Evolutionary conservation across 352 stramenopile species (phyloP).

Genomic region (Phytophthora tubulina): DNA sequence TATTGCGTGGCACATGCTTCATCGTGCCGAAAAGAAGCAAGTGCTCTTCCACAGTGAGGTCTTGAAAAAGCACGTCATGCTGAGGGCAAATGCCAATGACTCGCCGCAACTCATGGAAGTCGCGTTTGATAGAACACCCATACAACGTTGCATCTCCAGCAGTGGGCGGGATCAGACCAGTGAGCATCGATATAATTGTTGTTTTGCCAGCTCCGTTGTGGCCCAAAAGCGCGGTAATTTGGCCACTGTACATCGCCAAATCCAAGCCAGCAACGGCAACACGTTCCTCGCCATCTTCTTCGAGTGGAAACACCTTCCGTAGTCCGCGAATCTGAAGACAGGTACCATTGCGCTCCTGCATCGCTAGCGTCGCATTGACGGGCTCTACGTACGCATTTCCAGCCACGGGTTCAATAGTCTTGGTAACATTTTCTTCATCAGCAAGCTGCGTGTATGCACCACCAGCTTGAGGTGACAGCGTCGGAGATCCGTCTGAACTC

Average conservation of each 20-base stretch:
- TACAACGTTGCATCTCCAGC: conserved; percentile 76
- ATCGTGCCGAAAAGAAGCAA: conserved; percentile 93
- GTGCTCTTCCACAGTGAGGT: conserved; percentile 96
- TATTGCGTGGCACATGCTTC: conserved; percentile 80
- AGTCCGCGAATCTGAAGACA: conserved; percentile 58
- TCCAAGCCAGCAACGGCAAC: conserved; percentile 87
- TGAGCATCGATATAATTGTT: conserved; percentile 95
- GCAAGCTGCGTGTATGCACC: conserved; percentile 29
- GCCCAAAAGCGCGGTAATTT: conserved; percentile 94
- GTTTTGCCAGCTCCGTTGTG: conserved; percentile 92
- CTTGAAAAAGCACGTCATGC: conserved; percentile 95
- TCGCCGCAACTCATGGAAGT: conserved; percentile 91
- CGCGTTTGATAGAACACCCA: conserved; percentile 70
- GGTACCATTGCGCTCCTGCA: conserved; percentile 51
- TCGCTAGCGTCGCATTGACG: conserved; percentile 48
- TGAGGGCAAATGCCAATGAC: conserved; percentile 97
- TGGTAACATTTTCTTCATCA: conserved; percentile 8
- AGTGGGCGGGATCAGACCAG: conserved; percentile 77
- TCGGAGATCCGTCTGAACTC: conserved; percentile 2
- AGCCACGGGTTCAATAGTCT: background rate
- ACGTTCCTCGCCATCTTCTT: conserved; percentile 68
- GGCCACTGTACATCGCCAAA: conserved; percentile 91
- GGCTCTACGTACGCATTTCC: conserved; percentile 45
- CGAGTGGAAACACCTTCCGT: conserved; percentile 71
- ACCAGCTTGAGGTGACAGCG: conserved; percentile 36